A percentile compares a stretch with the other conserved stretches of the same genome.
Evolutionary conservation across 1,284 basidiomycete species (phyloP).

Genomic region (Prillingera fragicola): DNA sequence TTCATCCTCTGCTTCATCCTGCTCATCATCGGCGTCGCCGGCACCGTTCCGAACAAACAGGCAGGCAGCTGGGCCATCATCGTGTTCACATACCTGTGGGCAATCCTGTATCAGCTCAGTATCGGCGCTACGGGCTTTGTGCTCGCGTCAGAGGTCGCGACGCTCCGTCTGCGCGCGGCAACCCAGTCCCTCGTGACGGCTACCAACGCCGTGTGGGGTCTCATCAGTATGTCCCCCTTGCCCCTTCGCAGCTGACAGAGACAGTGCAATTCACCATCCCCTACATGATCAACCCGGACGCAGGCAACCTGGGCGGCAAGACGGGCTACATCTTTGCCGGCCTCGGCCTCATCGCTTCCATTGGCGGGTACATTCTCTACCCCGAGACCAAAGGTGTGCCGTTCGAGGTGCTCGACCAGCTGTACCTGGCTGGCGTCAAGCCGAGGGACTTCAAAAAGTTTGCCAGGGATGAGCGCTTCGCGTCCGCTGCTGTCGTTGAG

Average conservation of each 20-base stretch:
- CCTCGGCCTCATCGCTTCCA: neutral
- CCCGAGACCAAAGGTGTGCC: too few relatives aligned
- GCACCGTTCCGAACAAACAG: neutral
- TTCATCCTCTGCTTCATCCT: neutral
- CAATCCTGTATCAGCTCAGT: conserved; percentile 15
- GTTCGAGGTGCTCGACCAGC: too few relatives aligned
- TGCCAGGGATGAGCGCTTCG: too few relatives aligned
- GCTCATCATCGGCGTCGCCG: neutral
- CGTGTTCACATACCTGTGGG: conserved; percentile 10
- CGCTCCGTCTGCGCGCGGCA: conserved; percentile 42
- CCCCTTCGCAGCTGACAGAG: too few relatives aligned
- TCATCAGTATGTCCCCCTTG: neutral
- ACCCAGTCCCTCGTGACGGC: neutral
- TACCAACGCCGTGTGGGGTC: neutral
- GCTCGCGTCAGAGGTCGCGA: conserved; percentile 45
- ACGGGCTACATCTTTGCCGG: neutral
- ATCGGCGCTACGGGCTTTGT: conserved; percentile 34
- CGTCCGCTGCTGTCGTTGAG: too few relatives aligned
- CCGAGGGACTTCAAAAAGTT: too few relatives aligned
- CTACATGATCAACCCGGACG: neutral
- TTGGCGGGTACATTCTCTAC: neutral
- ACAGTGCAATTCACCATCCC: neutral
- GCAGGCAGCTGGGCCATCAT: neutral
- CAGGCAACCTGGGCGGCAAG: neutral
- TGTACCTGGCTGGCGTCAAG: too few relatives aligned